These are phyloP conservation scores for Russula earlei DNA, from an alignment of 768 basidiomycete species.

Conservation along the genomic window DNA sequence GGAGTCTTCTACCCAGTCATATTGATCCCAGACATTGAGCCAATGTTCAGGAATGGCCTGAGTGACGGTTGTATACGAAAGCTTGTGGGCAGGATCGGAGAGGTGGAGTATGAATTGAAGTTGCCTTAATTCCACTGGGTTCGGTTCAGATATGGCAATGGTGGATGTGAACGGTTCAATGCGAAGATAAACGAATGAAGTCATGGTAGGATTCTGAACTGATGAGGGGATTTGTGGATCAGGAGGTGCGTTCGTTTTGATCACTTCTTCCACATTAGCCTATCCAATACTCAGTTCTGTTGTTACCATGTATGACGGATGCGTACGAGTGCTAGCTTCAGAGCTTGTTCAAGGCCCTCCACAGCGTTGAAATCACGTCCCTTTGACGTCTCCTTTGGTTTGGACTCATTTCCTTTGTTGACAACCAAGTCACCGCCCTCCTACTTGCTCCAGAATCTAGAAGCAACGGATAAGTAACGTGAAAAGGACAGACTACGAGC, in stretches of 20 bases:
- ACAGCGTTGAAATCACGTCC: conserved; percentile 71
- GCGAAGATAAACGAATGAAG: conserved; percentile 87
- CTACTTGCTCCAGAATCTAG: conserved; percentile 85
- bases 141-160: conserved; percentile 34
- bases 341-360: conserved; percentile 74
- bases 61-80: conserved; percentile 68
- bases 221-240: conserved; percentile 26
- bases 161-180: conserved; percentile 76
- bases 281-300: conserved; percentile 24
- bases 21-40: conserved; percentile 84
- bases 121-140: conserved; percentile 27
- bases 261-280: conserved; percentile 71
- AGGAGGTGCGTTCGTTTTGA: conserved; percentile 49
- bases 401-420: conserved; percentile 71
- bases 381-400: conserved; percentile 46
- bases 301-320: not conserved
- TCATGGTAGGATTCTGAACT: conserved; percentile 56
- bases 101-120: conserved; percentile 59
- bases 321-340: conserved; percentile 74
- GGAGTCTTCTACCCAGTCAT: conserved; percentile 94
- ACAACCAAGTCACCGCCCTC: conserved; percentile 87
- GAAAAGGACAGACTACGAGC: not conserved
- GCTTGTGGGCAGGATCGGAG: conserved; percentile 68
- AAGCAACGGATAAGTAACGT: not conserved
- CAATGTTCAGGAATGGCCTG: conserved; percentile 80